Base-by-base conservation (phyloP, 148 eudicot genomes). In the Bassia scoparia region DNA sequence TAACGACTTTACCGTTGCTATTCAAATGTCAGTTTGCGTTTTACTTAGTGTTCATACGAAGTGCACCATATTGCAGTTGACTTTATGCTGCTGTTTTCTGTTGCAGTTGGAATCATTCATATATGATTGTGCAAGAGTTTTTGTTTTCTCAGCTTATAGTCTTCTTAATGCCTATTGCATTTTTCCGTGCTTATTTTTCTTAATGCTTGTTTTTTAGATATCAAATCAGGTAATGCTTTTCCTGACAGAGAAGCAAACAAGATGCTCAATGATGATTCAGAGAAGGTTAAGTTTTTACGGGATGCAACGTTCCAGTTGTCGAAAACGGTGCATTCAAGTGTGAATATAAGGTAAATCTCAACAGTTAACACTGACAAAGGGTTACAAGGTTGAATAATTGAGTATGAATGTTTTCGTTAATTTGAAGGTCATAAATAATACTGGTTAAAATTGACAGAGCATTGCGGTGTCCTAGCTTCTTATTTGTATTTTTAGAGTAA, bases 261-360 rank as follows among this genome's bases (percentile, higher is more conserved):
- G 69, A 50, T 59, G 46, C 70, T 8, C 31, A 73, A 70, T 69
- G 78, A 79, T 68, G 84, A 85, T 59, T 55, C 68, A 13, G 78
- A 58, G 73, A 86, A 83, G 73, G 72, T 41, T 29, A 81, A 77
- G 63, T 72, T 26, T 38, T 77, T 81, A 52, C 81, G 87, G 82
- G 90, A 87, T 60, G 87, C 90, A 73, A 76, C 85, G 74, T 54
- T 59, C 18, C 81, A 89, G 55, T 85, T 89, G 34, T 71, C 81
- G 52, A 80, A 78, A 59, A 77, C 81, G 73, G 87, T 86, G 73
- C 84, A 86, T 67, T 73, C 83, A 44, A 81, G 74, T 61, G 35
- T 89, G 76, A 73, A 78, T 76, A 16, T 70, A 71, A 89, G 97
- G 97, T 87, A 79, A 44, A n/a, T n/a, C n/a, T n/a, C n/a, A n/a